These are phyloP conservation scores for Russula olivacea DNA, from an alignment of 768 basidiomycete genomes.

Conservation along the genomic window DNA sequence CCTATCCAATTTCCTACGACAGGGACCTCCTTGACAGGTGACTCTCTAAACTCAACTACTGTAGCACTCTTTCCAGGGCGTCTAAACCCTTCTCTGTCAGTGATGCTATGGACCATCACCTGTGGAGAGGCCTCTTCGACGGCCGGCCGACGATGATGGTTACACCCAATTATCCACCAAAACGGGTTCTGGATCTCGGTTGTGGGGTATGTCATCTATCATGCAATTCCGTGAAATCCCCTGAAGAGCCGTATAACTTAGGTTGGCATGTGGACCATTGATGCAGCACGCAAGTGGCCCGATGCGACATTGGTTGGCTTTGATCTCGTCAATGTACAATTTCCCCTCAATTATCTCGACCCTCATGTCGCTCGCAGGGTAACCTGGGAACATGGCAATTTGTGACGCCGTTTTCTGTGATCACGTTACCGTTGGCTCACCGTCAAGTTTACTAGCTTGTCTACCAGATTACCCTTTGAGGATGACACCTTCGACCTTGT, in stretches of 20 bases:
- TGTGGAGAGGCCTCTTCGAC: slow-evolving; percentile 20
- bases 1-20: slow-evolving; percentile 73
- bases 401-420: slow-evolving; percentile 41
- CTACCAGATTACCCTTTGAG: slow-evolving; percentile 71
- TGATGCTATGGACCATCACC: slow-evolving; percentile 26
- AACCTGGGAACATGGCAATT: slow-evolving; percentile 72
- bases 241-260: slow-evolving; percentile 8
- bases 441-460: slow-evolving; percentile 42
- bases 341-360: slow-evolving; percentile 49
- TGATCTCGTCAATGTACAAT: slow-evolving; percentile 71
- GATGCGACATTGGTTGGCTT: slow-evolving; percentile 48
- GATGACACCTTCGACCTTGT: slow-evolving; percentile 80
- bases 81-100: slow-evolving; percentile 13
- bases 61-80: not conserved
- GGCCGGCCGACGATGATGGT: slow-evolving; percentile 20
- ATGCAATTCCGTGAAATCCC: not conserved
- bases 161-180: slow-evolving; percentile 18
- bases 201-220: slow-evolving; percentile 21
- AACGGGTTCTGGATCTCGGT: slow-evolving; percentile 23
- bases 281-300: slow-evolving; percentile 25
- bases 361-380: slow-evolving; percentile 50
- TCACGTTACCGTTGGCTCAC: not conserved
- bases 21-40: slow-evolving; percentile 62
- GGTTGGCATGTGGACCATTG: slow-evolving; percentile 25
- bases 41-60: slow-evolving; percentile 28